Evolutionary conservation across 805 yeast genomes (phyloP).

Genomic region (Metschnikowia aberdeeniae): DNA sequence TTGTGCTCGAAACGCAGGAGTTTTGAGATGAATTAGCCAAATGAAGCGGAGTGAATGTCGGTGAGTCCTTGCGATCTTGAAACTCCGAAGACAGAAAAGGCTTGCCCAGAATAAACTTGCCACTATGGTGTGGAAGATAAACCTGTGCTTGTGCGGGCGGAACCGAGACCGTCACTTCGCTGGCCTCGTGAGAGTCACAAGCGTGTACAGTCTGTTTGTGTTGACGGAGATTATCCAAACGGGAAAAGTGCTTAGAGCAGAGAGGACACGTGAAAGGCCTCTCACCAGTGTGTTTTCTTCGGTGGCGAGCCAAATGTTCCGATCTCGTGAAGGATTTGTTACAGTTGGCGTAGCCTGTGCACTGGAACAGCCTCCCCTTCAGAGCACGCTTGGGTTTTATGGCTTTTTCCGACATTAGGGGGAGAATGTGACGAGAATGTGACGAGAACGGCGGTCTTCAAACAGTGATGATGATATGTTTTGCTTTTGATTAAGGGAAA

Average conservation of each 20-base stretch:
- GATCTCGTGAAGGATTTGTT: slow-evolving; percentile 85
- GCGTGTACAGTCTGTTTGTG: slow-evolving; percentile 75
- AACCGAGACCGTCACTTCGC: slow-evolving; percentile 1
- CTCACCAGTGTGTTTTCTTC: slow-evolving; percentile 92
- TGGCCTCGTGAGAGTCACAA: slow-evolving; percentile 28
- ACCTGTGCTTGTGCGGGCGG: slow-evolving; percentile 1
- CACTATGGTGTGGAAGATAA: neutral
- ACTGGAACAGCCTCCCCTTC: slow-evolving; percentile 71
- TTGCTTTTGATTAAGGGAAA: neutral
- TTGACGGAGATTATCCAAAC: slow-evolving; percentile 86
- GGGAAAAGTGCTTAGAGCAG: slow-evolving; percentile 72
- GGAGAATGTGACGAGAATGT: neutral
- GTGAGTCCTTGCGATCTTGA: neutral
- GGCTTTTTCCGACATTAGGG: slow-evolving; percentile 3
- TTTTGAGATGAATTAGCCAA: neutral
- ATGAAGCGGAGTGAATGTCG: neutral
- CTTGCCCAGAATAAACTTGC: neutral
- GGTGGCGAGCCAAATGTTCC: slow-evolving; percentile 89
- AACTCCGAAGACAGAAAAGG: neutral
- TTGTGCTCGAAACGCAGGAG: neutral
- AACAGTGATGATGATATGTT: neutral
- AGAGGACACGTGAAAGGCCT: slow-evolving; percentile 86
- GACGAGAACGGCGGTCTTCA: neutral
- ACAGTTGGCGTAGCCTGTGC: slow-evolving; percentile 84
- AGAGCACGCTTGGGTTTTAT: slow-evolving; percentile 32